Evolutionary conservation across 495 filamentous ascomycete species (phyloP), one percentile per base, ranked within the genome.

Genomic region (Hypoxylon fragiforme): DNA sequence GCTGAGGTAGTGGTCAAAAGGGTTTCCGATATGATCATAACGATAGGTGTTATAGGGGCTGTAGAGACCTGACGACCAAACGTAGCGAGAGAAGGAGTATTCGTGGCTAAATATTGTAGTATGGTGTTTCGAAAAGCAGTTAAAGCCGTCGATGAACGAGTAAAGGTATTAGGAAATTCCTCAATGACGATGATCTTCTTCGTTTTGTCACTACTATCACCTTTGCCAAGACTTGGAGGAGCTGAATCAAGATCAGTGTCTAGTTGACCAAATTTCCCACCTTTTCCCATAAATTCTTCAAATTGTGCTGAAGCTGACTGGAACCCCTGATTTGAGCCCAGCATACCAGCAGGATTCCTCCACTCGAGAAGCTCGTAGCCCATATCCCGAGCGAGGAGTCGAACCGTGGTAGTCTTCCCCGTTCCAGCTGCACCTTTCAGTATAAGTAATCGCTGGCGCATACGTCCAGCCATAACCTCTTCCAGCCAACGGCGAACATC

Each of bases 1-100:
- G 88, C 83, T 2, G 86, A 89, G 5, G 83, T 85, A 8, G 86
- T 90, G 3, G 84, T 86, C 7, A 92, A 69, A 18, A 90, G 74
- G 1, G 87, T 95, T 66, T 99, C 95, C 0, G 94, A 94, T 20
- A 99, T 80, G 44, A 97, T 82, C 70, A 99, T 85, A 18, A 99
- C 81, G 26, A 97, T 73, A 1, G 95, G 94, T 1, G 83, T 85
- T 15, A 86, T 68, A 16, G 78, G 64, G 2, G 74, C 73, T 15
- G 61, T 40, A 28, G 59, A 41, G 4, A 51, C 37, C 13, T 63
- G 54, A 48, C 54, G 63, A 28, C 71, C 65, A 52, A 73, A 69
- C 13, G 55, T 34, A 13, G 63, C 63, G 22, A 78, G 62, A 2
- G 77, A 67, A 2, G 78, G 80, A 1, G 73, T 77, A 57, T 80